Base-by-base conservation (phyloP, 2,329 filamentous ascomycete genomes). In the Simplicillium aogashimaense region DNA sequence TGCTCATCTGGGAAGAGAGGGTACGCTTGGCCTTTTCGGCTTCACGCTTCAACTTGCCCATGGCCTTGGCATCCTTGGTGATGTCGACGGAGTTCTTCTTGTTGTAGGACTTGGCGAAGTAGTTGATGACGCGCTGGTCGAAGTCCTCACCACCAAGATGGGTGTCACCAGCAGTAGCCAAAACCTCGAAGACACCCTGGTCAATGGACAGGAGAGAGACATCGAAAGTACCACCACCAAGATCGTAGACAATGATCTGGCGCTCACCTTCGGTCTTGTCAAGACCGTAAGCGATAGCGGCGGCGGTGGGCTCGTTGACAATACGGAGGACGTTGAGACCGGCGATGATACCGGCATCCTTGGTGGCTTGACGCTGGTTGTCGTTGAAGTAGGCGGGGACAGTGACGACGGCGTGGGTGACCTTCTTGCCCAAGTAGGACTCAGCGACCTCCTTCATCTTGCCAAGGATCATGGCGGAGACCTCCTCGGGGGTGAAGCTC, bases 1-100 rank as follows among this genome's bases (percentile, higher is more conserved):
- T 86, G 50, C 84, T 88, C 81, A 87, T 89, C 72, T 94, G 87
- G 51, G 86, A 92, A 59, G 86, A 95, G 42, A 98, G 82, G 54
- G 89, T 94, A 60, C 92, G 86, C 85, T 98, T 98, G 70, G 92
- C 92, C 81, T 95, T 95, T 70, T 98, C 92, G 54, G 92, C 90
- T 69, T 97, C 92, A 57, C 92, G 89, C 86, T 97, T 97, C 55
- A 98, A 80, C 75, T 97, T 98, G 72, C 89, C 87, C 89, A 97
- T 97, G 52, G 90, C 83, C 85, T 95, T 95, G 51, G 83, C 70
- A 61, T 97, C 88, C 76, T 94, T 94, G 70, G 81, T 85, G 61
- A 97, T 78, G 55, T 98, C 88, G 52, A 94, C 87, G 54, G 67
- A 70, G 75, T 95, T 78, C 78, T 95, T 92, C 83, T 95, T 95